Conservation (phyloP, 2,329 filamentous ascomycete genomes). For the Apiospora rasikravindrae region DNA sequence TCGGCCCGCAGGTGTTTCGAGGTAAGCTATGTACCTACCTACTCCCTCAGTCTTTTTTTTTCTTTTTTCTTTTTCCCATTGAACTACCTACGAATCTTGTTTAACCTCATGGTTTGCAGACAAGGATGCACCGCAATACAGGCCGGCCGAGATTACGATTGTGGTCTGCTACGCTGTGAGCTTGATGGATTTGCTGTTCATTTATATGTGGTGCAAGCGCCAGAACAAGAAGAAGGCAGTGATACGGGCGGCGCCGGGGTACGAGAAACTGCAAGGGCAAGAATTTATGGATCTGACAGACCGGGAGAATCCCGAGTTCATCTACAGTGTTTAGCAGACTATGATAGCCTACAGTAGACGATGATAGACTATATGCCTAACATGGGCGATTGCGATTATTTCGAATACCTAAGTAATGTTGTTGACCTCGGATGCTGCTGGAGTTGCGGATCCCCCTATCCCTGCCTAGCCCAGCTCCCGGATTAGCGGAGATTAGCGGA, state of each 20-base stretch:
- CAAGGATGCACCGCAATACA: slow-evolving; percentile 62
- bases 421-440: slow-evolving; percentile 12
- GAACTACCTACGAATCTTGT: too few relatives aligned
- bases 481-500: slow-evolving; percentile 24
- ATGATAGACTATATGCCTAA: neutral
- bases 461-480: slow-evolving; percentile 4
- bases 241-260: slow-evolving; percentile 57
- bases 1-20: slow-evolving; percentile 45
- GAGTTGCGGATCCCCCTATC: neutral
- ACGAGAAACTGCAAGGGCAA: slow-evolving; percentile 68
- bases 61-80: too few relatives aligned
- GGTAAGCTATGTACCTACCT: neutral
- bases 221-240: slow-evolving; percentile 65
- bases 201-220: slow-evolving; percentile 64
- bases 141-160: slow-evolving; percentile 68
- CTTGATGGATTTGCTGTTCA: slow-evolving; percentile 61
- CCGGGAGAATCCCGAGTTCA: slow-evolving; percentile 67
- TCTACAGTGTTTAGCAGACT: slow-evolving; percentile 55
- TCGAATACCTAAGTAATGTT: neutral
- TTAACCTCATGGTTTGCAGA: slow-evolving; percentile 40
- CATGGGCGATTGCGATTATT: neutral
- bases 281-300: slow-evolving; percentile 73
- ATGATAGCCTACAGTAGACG: too few relatives aligned
- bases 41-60: neutral
- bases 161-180: slow-evolving; percentile 62